These are phyloP conservation scores for Lasiosphaeriaceae sp. DNA, from an alignment of 495 filamentous ascomycete genomes.

Conservation along the genomic window DNA sequence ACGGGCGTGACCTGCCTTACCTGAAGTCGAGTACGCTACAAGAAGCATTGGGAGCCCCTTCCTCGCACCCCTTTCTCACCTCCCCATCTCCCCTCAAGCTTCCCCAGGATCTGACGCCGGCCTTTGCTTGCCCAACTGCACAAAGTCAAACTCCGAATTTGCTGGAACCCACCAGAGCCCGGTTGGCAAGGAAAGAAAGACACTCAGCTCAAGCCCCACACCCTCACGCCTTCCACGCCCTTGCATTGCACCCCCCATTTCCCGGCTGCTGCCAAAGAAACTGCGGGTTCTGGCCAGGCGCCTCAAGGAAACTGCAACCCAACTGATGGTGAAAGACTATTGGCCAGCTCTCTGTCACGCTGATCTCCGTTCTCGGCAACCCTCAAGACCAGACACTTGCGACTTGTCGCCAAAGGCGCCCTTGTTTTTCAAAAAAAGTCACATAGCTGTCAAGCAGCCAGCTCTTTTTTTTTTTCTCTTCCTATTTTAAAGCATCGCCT, in stretches of 20 bases:
- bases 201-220: background rate
- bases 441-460: conserved; percentile 11
- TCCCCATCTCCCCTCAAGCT: background rate
- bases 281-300: background rate
- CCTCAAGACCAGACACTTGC: conserved; percentile 8
- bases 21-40: conserved; percentile 2
- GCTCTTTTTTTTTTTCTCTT: background rate
- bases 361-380: conserved; percentile 36
- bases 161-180: background rate
- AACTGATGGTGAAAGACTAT: conserved; percentile 33
- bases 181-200: background rate
- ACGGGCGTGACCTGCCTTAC: conserved; percentile 7
- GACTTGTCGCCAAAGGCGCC: conserved; percentile 1
- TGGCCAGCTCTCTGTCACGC: conserved; percentile 18
- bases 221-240: background rate
- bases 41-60: conserved; percentile 9
- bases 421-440: conserved; percentile 15
- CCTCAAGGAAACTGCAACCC: background rate
- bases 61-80: background rate
- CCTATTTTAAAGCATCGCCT: too few relatives aligned
- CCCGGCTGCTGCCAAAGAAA: too few relatives aligned
- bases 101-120: background rate
- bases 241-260: background rate
- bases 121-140: background rate
- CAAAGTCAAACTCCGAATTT: background rate